Percentiles rank a stretch among this genome's conserved stretches.
phyloP scores from a whole-genome alignment of 2,329 filamentous ascomycete species.

The Immersiporthe knoxdaviesiana region DNA sequence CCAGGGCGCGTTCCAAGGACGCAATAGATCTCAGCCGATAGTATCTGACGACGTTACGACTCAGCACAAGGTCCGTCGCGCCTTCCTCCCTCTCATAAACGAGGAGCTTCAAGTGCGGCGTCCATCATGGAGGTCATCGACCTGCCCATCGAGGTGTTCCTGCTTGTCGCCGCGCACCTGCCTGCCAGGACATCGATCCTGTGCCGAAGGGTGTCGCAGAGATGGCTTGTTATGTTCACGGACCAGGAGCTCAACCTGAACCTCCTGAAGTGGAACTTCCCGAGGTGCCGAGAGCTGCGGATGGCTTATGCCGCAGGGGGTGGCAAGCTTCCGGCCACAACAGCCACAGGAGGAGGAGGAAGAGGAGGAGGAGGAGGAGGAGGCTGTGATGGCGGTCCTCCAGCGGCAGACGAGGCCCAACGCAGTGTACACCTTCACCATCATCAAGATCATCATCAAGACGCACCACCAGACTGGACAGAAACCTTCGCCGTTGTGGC shows the following conservation, averaged over 20 bases:
- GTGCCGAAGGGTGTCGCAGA: conserved; percentile 55
- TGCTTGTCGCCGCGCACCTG: conserved; percentile 55
- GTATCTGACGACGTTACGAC: not conserved
- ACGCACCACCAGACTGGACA: conserved; percentile 41
- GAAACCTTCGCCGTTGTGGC: conserved; percentile 53
- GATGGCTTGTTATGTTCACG: conserved; percentile 54
- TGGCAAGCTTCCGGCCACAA: conserved; percentile 19
- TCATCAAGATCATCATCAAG: no score
- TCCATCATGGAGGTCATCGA: conserved; percentile 45
- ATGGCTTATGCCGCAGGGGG: conserved; percentile 33
- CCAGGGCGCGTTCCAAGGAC: no score
- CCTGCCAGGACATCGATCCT: conserved; percentile 53
- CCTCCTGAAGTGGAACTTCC: conserved; percentile 56
- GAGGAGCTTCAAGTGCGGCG: not conserved
- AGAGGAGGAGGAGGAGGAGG: not conserved
- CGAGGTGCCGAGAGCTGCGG: conserved; percentile 57
- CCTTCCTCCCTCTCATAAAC: not conserved
- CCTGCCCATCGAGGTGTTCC: conserved; percentile 62
- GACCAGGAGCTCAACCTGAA: conserved; percentile 49
- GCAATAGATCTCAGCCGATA: no score
- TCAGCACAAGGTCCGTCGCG: not conserved
- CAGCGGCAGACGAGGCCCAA: conserved; percentile 16
- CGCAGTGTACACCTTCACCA: not conserved
- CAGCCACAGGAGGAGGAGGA: not conserved
- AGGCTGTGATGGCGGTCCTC: no score